Conservation (phyloP, 192 early-diverging fungal species). For the Podila horticola region DNA sequence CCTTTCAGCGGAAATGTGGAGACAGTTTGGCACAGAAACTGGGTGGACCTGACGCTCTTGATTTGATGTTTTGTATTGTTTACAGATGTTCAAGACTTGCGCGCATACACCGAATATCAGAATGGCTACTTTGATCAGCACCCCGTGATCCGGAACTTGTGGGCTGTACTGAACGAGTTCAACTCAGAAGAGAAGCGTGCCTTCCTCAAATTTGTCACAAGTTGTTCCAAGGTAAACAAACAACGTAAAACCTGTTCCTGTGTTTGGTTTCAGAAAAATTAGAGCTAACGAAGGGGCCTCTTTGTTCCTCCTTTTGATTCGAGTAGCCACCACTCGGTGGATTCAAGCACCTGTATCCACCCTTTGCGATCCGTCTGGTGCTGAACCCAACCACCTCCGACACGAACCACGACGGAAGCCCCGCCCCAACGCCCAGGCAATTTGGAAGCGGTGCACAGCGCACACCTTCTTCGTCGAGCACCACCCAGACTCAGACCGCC, state of each 20-base stretch:
- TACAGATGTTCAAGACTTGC: slow-evolving; percentile 70
- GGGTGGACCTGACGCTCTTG: slow-evolving; percentile 17
- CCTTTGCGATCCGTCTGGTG: slow-evolving; percentile 67
- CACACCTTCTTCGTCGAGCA: not conserved
- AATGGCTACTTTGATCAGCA: slow-evolving; percentile 79
- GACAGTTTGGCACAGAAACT: too few relatives aligned
- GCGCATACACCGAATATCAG: slow-evolving; percentile 69
- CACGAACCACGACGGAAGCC: slow-evolving; percentile 3
- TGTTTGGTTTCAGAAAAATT: not conserved
- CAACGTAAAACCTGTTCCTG: not conserved
- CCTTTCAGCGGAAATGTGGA: too few relatives aligned
- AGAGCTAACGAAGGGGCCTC: too few relatives aligned
- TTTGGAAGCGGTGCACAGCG: slow-evolving; percentile 24
- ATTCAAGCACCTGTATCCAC: slow-evolving; percentile 65
- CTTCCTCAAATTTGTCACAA: slow-evolving; percentile 83
- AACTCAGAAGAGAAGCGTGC: slow-evolving; percentile 66
- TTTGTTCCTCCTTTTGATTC: not conserved
- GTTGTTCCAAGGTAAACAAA: slow-evolving; percentile 69
- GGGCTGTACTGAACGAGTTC: slow-evolving; percentile 73
- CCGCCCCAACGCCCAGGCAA: slow-evolving; percentile 6
- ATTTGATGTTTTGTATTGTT: slow-evolving; percentile 40
- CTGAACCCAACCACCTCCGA: slow-evolving; percentile 23
- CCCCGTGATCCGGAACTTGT: slow-evolving; percentile 73
- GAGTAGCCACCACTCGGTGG: slow-evolving; percentile 70
- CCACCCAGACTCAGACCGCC: too few relatives aligned